Conservation (phyloP, 306 rosid genomes). For the Lathyrus oleraceus region DNA sequence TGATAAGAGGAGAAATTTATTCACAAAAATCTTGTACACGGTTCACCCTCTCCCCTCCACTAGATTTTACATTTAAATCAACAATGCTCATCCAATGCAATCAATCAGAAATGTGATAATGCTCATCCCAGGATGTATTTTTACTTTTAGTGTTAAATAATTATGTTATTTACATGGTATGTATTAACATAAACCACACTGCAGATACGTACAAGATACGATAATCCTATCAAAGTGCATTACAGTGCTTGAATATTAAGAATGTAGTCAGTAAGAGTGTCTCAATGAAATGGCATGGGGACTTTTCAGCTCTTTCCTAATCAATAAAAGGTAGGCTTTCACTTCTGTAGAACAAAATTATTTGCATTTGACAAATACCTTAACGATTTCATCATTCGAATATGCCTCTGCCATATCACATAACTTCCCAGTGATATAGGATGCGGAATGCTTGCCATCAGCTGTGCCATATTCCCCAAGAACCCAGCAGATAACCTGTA, state of each 20-base stretch:
- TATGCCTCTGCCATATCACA: conserved; percentile 93
- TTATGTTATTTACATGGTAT: background rate
- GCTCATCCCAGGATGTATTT: conserved; percentile 1
- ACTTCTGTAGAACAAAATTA: background rate
- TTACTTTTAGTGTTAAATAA: conserved; percentile 8
- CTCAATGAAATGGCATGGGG: background rate
- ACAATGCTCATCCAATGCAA: conserved; percentile 18
- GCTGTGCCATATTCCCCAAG: conserved; percentile 94
- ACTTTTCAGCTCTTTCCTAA: background rate
- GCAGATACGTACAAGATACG: conserved; percentile 9
- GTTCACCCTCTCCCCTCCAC: background rate
- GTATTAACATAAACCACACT: background rate
- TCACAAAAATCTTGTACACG: background rate
- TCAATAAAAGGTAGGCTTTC: conserved; percentile 13
- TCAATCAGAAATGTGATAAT: conserved; percentile 15
- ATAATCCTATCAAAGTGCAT: conserved; percentile 7
- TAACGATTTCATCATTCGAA: conserved; percentile 85
- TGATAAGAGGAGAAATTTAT: background rate
- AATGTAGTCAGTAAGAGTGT: conserved; percentile 13
- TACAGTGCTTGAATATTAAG: conserved; percentile 8
- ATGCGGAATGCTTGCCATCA: conserved; percentile 79
- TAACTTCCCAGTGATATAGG: conserved; percentile 81
- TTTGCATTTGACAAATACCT: conserved; percentile 55
- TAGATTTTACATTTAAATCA: background rate
- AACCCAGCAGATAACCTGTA: conserved; percentile 98